Base-by-base conservation (phyloP, 2,329 filamentous ascomycete species). In the Aureobasidium namibiae region DNA sequence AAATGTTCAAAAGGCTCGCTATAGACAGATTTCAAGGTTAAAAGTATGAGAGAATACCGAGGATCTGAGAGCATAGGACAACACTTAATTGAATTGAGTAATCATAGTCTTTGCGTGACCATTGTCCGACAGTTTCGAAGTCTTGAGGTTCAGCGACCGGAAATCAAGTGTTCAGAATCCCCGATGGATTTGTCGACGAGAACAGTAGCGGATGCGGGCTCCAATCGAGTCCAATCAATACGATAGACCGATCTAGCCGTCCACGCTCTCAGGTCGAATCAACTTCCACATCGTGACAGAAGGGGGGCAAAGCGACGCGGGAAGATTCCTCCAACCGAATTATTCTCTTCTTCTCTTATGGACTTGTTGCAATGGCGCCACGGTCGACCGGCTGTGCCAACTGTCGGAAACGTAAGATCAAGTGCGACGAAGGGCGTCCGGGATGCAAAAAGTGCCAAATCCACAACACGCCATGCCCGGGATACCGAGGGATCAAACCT, bases 381-480 rank as follows among this genome's bases (percentile, higher is more conserved):
- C 66, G 66, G 46, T 70, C 68, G 21, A 62, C 67, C 10, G 69
- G 68, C 50, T 71, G 69, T 61, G 64, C 57, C 10, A 68, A 62
- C 18, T 71, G 69, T 50, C 63, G 69, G 34, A 67, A 67, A 57
- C 63, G 69, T 21, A 71, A 70, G 59, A 68, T 71, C 38, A 63
- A 54, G 31, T 71, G 69, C 60, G 69, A 71, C 58, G 65, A 67
- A 52, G 63, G 50, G 10, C 63, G 69, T 11, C 69, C 68, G 18
- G 59, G 60, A 14, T 71, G 68, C 59, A 60, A 65, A 45, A 64
- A 66, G 21, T 70, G 69, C 62, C 64, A 62, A 16, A 68, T 65
- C 14, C 68, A 70, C 59, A 65, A 67, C 34, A 67, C 69, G 21
- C 48, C 61, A 5, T 71, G 69, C 60, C 64, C 66, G 10, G 69